Evolutionary conservation across 192 early-diverging fungal genomes (phyloP).

Genomic region (Obelidium mucronatum): DNA sequence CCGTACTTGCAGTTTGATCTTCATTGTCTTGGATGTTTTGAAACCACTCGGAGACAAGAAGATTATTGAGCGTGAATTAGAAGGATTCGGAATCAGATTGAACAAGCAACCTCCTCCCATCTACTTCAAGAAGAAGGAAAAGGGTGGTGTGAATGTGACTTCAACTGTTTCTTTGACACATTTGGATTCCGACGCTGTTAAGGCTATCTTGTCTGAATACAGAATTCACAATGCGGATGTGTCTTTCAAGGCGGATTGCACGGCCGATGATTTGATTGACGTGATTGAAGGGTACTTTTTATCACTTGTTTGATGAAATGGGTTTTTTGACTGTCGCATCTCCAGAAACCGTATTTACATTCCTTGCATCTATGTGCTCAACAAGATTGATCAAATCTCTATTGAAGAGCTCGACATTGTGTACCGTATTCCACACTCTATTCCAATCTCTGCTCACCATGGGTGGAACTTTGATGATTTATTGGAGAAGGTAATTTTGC

Average conservation of each 20-base stretch:
- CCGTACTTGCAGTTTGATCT: slow-evolving; percentile 96
- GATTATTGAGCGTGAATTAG: slow-evolving; percentile 95
- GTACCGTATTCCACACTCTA: slow-evolving; percentile 96
- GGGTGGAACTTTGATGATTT: slow-evolving; percentile 98
- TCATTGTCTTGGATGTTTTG: slow-evolving; percentile 95
- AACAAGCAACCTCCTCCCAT: slow-evolving; percentile 98
- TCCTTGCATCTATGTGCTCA: slow-evolving; percentile 93
- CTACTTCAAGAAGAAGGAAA: slow-evolving; percentile 96
- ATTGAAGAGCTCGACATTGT: slow-evolving; percentile 96
- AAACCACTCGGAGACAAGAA: slow-evolving; percentile 95
- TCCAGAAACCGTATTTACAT: slow-evolving; percentile 86
- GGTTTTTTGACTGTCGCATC: not conserved
- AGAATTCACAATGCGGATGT: slow-evolving; percentile 97
- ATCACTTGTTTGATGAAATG: slow-evolving; percentile 1
- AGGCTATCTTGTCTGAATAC: slow-evolving; percentile 95
- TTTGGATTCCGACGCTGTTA: slow-evolving; percentile 88
- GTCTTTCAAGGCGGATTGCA: slow-evolving; percentile 91
- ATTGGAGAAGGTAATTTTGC: slow-evolving; percentile 65
- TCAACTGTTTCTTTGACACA: slow-evolving; percentile 90
- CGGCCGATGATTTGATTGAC: slow-evolving; percentile 96
- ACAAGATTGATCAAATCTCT: slow-evolving; percentile 98
- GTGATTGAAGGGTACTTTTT: slow-evolving; percentile 82
- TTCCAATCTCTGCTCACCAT: slow-evolving; percentile 71
- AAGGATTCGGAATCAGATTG: slow-evolving; percentile 95
- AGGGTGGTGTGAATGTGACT: slow-evolving; percentile 96